Evolutionary conservation across 805 yeast species (phyloP), one percentile per base, ranked within the genome.

Genomic region (baker's yeast (Saccharomyces cerevisiae)): DNA sequence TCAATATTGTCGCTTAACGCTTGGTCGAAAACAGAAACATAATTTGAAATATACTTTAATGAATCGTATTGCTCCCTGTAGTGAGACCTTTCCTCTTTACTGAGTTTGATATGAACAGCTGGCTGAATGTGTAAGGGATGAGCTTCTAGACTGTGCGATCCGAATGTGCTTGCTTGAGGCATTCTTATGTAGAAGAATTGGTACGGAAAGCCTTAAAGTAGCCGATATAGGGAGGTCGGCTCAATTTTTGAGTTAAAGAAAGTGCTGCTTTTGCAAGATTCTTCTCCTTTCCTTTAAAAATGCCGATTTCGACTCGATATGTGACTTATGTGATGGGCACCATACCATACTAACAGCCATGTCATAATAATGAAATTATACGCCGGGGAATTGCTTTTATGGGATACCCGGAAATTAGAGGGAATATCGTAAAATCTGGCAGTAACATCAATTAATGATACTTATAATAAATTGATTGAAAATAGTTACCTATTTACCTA

Each of bases 41-140:
- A 59, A 47, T 59, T 59, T 0, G 61, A 53, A 21, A 56, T 53
- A 51, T 58, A 59, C 8, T 48, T 41, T 17, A 59, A 28, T 3
- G 55, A 51, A 24, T 31, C 17, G 11, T 41, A 31, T 36, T 10
- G 51, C 17, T 30, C 51, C 29, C 10, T 46, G 6, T 46, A 26
- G 8, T 26, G 30, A 46, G 30, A 46, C 14, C 30, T 26, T 26
- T 47, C 32, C 31, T 47, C 31, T 48, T 48, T 48, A 50, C 49
- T 30, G 24, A 52, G 17, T 26, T 52, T 24, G 28, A 48, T 30
- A 10, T 17, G 28, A 6, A 14, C 30, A 9, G 21, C 22, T 21
- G 47, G 46, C 17, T 24, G 26, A 3, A 6, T 24, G 14, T 49
- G 51, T 10, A 14, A 28, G 11, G 28, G n/a, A 11, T 49, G 41